Evolutionary conservation across 331 rosid genomes (phyloP).

Genomic region (Malus hybrid): DNA sequence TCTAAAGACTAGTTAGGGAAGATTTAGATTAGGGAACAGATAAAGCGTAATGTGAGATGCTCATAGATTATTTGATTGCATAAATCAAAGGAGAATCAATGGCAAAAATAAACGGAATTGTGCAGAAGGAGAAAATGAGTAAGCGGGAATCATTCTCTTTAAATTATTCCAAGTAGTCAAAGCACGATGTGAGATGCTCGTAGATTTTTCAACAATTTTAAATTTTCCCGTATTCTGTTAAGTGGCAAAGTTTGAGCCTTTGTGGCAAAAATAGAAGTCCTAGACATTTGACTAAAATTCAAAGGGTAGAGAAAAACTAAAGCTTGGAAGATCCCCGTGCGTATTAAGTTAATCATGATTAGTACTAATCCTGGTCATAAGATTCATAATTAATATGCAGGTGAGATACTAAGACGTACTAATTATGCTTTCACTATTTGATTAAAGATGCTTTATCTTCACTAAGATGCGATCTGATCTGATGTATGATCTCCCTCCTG

Average conservation of each 20-base stretch:
- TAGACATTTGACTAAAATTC: conserved; percentile 3
- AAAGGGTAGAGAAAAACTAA: background rate
- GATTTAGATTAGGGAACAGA: too few species aligned
- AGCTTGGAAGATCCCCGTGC: background rate
- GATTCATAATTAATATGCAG: background rate
- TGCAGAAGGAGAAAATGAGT: too few species aligned
- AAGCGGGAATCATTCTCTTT: background rate
- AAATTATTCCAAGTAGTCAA: background rate
- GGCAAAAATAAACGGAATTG: too few species aligned
- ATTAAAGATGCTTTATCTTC: conserved; percentile 14
- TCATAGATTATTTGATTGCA: background rate
- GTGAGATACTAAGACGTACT: background rate
- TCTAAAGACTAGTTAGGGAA: background rate
- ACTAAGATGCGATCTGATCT: background rate
- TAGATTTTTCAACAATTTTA: background rate
- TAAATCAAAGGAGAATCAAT: too few species aligned
- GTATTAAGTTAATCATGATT: background rate
- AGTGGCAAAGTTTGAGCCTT: too few species aligned
- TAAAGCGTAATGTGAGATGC: background rate
- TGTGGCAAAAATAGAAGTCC: background rate
- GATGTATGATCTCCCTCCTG: conserved; percentile 18
- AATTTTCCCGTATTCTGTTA: too few species aligned
- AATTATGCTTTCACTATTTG: background rate
- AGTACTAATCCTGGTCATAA: background rate
- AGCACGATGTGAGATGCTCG: background rate